These are phyloP conservation scores for Hypoxylon fragiforme DNA, from an alignment of 495 filamentous ascomycete species.

Conservation along the genomic window DNA sequence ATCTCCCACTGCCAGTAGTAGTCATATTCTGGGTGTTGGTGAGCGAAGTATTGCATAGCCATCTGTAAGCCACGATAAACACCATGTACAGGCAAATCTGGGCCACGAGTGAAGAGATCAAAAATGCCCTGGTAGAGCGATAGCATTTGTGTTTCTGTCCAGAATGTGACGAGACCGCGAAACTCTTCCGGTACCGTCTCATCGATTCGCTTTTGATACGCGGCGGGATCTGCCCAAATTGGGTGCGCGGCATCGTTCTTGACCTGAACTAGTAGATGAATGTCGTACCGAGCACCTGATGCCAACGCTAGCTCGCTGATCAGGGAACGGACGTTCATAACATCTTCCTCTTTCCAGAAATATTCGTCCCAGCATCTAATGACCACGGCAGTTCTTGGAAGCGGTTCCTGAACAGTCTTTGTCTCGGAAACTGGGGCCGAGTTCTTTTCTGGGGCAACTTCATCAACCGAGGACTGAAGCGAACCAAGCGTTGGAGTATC, in stretches of 20 bases:
- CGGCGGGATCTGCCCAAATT: constrained; percentile 64
- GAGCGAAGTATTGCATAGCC: constrained; percentile 91
- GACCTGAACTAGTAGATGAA: constrained; percentile 79
- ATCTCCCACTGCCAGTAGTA: constrained; percentile 99
- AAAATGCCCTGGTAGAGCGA: constrained; percentile 81
- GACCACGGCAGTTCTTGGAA: constrained; percentile 69
- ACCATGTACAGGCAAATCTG: constrained; percentile 76
- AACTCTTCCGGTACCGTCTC: constrained; percentile 83
- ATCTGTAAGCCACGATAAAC: constrained; percentile 90
- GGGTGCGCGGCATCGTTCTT: constrained; percentile 64
- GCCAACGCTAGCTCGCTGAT: constrained; percentile 75
- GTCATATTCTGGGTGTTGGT: constrained; percentile 90
- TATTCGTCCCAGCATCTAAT: constrained; percentile 76
- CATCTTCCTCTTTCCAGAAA: constrained; percentile 67
- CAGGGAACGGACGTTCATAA: constrained; percentile 70
- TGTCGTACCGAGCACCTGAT: constrained; percentile 78
- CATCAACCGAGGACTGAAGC: constrained; percentile 1
- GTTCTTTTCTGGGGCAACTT: constrained; percentile 7
- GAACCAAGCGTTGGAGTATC: constrained; percentile 14
- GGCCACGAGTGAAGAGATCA: constrained; percentile 69
- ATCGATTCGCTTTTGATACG: constrained; percentile 61
- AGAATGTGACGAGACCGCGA: constrained; percentile 82
- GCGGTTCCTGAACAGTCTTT: constrained; percentile 58
- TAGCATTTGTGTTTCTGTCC: constrained; percentile 90
- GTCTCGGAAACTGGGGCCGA: constrained; percentile 25